Percentiles rank a stretch among this genome's conserved stretches.
Evolutionary conservation across 768 basidiomycete genomes (phyloP).

Genomic region (Tubosaeta brunneosetosa): DNA sequence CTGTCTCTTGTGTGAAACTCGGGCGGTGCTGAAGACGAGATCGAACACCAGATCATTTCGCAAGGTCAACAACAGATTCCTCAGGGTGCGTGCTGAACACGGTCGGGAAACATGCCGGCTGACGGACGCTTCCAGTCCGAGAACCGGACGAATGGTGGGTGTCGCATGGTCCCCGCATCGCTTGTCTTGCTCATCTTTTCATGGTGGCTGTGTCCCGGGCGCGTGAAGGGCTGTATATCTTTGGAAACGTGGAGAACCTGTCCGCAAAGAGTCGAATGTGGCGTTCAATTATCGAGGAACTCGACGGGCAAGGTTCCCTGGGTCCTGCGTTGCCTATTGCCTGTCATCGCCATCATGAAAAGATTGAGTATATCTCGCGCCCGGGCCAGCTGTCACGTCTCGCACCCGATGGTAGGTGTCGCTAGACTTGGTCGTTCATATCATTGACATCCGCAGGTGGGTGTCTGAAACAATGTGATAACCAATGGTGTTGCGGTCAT

Average conservation of each 20-base stretch:
- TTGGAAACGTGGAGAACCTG: constrained; percentile 62
- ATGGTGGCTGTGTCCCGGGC: constrained; percentile 70
- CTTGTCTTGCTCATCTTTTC: constrained; percentile 3
- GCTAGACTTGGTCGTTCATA: neutral
- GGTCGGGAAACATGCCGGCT: neutral
- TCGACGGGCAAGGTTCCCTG: constrained; percentile 43
- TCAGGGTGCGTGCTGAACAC: constrained; percentile 46
- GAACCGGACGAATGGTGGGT: constrained; percentile 52
- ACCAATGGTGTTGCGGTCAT: constrained; percentile 44
- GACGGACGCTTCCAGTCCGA: constrained; percentile 37
- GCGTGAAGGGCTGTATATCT: constrained; percentile 65
- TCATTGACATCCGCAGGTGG: constrained; percentile 41
- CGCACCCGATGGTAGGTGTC: constrained; percentile 53
- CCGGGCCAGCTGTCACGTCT: constrained; percentile 49
- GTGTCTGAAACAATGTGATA: constrained; percentile 54
- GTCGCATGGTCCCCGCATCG: neutral
- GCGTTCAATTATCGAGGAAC: constrained; percentile 50
- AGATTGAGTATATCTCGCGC: constrained; percentile 36
- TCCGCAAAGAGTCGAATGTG: constrained; percentile 52
- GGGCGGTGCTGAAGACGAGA: constrained; percentile 41
- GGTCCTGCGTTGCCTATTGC: constrained; percentile 52
- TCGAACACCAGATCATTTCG: constrained; percentile 13
- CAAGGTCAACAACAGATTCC: constrained; percentile 57
- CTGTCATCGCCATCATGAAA: constrained; percentile 53
- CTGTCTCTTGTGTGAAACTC: constrained; percentile 71